Evolutionary conservation across 768 basidiomycete genomes (phyloP).

Genomic region (Wakefieldia striispora): DNA sequence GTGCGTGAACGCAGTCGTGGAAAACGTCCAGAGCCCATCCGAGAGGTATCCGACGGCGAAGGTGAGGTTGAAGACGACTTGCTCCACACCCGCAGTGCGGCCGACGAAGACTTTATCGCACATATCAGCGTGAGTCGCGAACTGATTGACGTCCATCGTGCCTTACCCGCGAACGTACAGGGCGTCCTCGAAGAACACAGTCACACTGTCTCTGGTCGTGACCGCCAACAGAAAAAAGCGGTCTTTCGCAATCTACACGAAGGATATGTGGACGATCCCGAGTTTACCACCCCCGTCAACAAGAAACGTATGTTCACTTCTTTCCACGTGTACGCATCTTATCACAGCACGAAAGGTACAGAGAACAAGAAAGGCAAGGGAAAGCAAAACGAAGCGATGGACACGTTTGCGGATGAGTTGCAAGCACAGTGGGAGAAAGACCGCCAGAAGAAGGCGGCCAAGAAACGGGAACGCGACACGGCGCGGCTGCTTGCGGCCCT

Average conservation of each 20-base stretch:
- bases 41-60: conserved; percentile 21
- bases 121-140: conserved; percentile 48
- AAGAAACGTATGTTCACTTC: conserved; percentile 48
- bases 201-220: conserved; percentile 41
- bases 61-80: conserved; percentile 31
- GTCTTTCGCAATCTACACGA: conserved; percentile 60
- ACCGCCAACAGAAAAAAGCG: conserved; percentile 51
- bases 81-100: conserved; percentile 42
- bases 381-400: background rate
- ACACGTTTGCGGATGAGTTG: conserved; percentile 52
- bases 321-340: background rate
- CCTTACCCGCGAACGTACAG: conserved; percentile 47
- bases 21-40: conserved; percentile 10
- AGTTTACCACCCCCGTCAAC: conserved; percentile 17
- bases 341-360: background rate
- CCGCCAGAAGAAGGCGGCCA: conserved; percentile 77
- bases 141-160: background rate
- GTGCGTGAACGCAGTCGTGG: conserved; percentile 27
- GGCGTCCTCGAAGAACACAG: conserved; percentile 59
- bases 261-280: conserved; percentile 41
- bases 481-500: conserved; percentile 55
- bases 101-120: conserved; percentile 57
- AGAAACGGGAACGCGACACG: conserved; percentile 59
- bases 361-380: conserved; percentile 34
- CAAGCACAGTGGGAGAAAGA: conserved; percentile 76